Evolutionary conservation across 768 basidiomycete species (phyloP), one percentile per base, ranked within the genome.

Genomic region (Trametes cinnabarina): DNA sequence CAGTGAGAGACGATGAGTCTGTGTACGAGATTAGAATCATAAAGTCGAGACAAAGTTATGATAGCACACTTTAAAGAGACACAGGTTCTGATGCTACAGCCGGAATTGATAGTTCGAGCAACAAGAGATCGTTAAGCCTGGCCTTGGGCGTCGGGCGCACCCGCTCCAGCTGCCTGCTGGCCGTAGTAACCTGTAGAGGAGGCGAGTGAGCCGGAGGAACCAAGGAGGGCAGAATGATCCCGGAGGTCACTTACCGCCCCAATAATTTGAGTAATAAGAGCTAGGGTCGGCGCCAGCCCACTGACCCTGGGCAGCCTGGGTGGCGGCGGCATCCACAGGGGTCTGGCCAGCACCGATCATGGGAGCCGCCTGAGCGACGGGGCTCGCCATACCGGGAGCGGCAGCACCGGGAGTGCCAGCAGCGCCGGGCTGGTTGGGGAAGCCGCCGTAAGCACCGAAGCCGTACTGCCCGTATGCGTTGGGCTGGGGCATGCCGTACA

Each of bases 401-500:
- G 61, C 74, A 25, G 70, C 73, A 34, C 69, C 71, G 50, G 82
- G 82, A 49, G 80, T 80, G 41, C 80, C 82, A 23, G 77, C 78
- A 22, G 71, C 71, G 40, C 75, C 74, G 46, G 76, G 76, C 47
- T 71, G 72, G 57, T 76, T 83, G 43, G 86, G 84, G 77, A 88
- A 89, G 17, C 85, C 86, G 26, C 82, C 78, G 66, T 90, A 92
- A 22, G 78, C 86, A 65, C 83, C 82, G 69, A 90, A 94, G 47
- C 85, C 86, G 63, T 91, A 90, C 55, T 88, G 86, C 22, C 86
- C 88, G 63, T 93, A 93, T 17, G 83, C 79, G 65, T 80, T 84
- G 28, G 90, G 85, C 69, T 92, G 90, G 12, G 91, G 91, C 82
- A 94, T 89, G 61, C 90, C 88, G 70, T 94, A 94, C 88, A 92